phyloP scores from a whole-genome alignment of 2,329 filamentous ascomycete genomes.

The Neopestalotiopsis rosae region DNA sequence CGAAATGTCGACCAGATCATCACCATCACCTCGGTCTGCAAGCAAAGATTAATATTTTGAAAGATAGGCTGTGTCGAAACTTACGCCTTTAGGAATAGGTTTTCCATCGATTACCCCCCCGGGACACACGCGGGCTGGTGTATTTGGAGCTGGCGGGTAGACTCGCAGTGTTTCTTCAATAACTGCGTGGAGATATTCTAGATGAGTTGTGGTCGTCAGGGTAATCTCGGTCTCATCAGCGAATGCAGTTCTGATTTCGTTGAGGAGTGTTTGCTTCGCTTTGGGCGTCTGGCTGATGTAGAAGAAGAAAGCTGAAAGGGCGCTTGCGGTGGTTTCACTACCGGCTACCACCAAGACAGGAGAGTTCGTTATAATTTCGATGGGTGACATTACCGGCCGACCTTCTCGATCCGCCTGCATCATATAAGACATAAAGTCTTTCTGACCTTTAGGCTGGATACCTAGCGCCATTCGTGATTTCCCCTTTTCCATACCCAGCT shows the following conservation, averaged over 20 bases:
- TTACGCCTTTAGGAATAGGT: slow-evolving; percentile 25
- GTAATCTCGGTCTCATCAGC: slow-evolving; percentile 3
- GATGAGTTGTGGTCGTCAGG: slow-evolving; percentile 21
- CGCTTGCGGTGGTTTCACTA: slow-evolving; percentile 19
- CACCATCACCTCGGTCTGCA: no score
- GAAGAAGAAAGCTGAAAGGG: background rate
- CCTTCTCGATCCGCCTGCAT: background rate
- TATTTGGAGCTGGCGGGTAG: slow-evolving; percentile 35
- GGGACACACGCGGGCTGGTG: slow-evolving; percentile 34
- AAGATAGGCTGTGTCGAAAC: no score
- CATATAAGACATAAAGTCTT: background rate
- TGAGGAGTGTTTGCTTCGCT: background rate
- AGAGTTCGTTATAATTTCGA: slow-evolving; percentile 26
- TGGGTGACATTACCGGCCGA: no score
- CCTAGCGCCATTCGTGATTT: no score
- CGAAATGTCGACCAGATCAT: no score
- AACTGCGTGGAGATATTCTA: slow-evolving; percentile 36
- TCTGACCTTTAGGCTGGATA: no score
- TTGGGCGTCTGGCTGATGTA: background rate
- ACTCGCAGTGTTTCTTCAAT: slow-evolving; percentile 37
- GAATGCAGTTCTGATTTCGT: slow-evolving; percentile 7
- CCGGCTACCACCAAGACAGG: slow-evolving; percentile 25
- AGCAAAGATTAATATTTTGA: no score
- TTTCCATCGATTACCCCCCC: slow-evolving; percentile 23
- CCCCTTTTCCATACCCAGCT: no score